phyloP scores from a whole-genome alignment of 192 early-diverging fungal species.

The Backusella parvicylindrica region DNA sequence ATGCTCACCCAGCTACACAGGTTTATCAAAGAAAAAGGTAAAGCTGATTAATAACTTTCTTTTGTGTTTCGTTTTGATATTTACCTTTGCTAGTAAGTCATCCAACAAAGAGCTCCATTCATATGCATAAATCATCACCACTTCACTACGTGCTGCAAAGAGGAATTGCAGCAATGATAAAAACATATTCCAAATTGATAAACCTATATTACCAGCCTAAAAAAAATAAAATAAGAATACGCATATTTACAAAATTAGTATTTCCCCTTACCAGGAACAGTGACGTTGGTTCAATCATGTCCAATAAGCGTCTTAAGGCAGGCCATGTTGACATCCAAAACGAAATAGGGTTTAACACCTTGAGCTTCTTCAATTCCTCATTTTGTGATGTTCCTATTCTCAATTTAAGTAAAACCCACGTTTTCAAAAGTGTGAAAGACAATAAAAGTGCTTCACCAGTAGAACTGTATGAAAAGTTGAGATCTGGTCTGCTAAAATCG shows the following conservation, averaged over 20 bases:
- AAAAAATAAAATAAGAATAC: background rate
- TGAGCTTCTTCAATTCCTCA: background rate
- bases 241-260: background rate
- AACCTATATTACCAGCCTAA: constrained; percentile 21
- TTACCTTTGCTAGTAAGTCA: constrained; percentile 30
- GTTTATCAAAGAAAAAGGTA: background rate
- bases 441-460: constrained; percentile 36
- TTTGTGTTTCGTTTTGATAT: too few relatives aligned
- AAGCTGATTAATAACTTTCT: background rate
- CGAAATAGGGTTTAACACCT: background rate
- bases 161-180: constrained; percentile 38
- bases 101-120: constrained; percentile 41
- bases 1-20: background rate
- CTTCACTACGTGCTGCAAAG: constrained; percentile 28
- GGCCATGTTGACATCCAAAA: constrained; percentile 29
- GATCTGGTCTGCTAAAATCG: constrained; percentile 27
- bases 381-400: background rate
- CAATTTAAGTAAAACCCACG: constrained; percentile 36
- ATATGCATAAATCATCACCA: constrained; percentile 30
- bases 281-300: constrained; percentile 7
- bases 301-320: constrained; percentile 7
- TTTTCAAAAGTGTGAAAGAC: constrained; percentile 39
- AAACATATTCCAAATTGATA: constrained; percentile 36
- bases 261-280: background rate
- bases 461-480: constrained; percentile 33